phyloP scores from a whole-genome alignment of 139 green algal species.

The Asterochloris sp. region DNA sequence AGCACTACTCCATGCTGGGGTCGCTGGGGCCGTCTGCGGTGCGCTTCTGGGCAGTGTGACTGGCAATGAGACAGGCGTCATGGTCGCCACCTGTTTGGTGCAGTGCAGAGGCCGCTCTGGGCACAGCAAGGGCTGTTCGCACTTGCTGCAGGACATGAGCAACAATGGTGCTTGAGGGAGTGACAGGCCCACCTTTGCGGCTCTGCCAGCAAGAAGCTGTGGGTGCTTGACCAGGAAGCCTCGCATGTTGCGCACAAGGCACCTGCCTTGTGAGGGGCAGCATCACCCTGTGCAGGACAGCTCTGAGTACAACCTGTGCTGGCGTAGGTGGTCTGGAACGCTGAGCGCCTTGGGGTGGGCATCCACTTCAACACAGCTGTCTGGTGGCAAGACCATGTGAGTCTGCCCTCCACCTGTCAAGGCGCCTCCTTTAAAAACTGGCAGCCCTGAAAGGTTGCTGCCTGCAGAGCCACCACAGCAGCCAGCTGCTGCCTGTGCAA shows the following conservation, averaged over 20 bases:
- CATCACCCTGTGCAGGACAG: too few relatives aligned
- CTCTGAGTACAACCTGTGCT: not conserved
- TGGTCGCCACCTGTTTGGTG: too few relatives aligned
- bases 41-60: not conserved
- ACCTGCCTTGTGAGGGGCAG: too few relatives aligned
- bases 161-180: too few relatives aligned
- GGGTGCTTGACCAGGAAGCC: too few relatives aligned
- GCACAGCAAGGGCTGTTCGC: too few relatives aligned
- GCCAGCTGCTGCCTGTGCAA: not conserved
- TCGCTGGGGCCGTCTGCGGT: constrained; percentile 41
- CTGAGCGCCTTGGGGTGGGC: constrained; percentile 61
- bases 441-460: not conserved
- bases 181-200: too few relatives aligned
- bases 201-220: too few relatives aligned
- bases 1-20: constrained; percentile 71
- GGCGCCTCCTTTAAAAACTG: not conserved
- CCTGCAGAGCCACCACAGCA: not conserved
- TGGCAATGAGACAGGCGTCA: too few relatives aligned
- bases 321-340: constrained; percentile 40
- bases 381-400: constrained; percentile 35
- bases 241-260: too few relatives aligned
- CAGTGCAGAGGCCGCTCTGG: too few relatives aligned
- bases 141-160: too few relatives aligned
- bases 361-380: constrained; percentile 86
- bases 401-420: not conserved